Percentiles rank a stretch among this genome's conserved stretches.
These are phyloP conservation scores for Scedosporium aurantiacum DNA, from an alignment of 2,329 filamentous ascomycete genomes.

Conservation along the genomic window DNA sequence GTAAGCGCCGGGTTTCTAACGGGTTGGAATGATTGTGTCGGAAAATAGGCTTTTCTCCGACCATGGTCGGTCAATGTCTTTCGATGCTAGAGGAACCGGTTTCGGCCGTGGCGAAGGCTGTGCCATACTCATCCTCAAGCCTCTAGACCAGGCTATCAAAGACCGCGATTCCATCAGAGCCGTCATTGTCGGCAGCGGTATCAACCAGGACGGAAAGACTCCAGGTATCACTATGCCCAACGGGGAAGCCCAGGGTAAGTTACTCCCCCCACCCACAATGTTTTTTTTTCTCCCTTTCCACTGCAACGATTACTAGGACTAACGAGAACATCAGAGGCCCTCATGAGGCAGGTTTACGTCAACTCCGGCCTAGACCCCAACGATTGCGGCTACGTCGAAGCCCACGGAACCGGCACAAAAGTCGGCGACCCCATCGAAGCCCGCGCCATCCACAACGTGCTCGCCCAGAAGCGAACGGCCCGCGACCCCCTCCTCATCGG, in stretches of 20 bases:
- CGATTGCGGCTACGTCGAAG: constrained; percentile 29
- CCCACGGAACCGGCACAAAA: constrained; percentile 45
- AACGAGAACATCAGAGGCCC: constrained; percentile 10
- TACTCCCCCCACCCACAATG: not conserved
- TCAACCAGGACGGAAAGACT: constrained; percentile 46
- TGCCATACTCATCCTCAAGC: constrained; percentile 44
- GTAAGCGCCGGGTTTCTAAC: not conserved
- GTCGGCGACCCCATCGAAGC: constrained; percentile 47
- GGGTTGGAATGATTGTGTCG: not conserved
- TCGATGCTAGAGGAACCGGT: constrained; percentile 26
- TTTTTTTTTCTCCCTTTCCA: not conserved
- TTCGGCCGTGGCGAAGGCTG: constrained; percentile 52
- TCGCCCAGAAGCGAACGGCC: constrained; percentile 26
- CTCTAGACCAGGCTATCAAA: constrained; percentile 38
- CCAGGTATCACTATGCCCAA: constrained; percentile 47
- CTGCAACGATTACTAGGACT: not conserved
- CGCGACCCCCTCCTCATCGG: constrained; percentile 33
- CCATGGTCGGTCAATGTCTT: constrained; percentile 37
- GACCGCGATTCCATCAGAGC: constrained; percentile 44
- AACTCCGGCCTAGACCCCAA: constrained; percentile 17
- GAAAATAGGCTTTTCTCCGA: constrained; percentile 28
- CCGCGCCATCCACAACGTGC: constrained; percentile 32
- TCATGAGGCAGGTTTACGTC: constrained; percentile 27
- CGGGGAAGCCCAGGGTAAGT: constrained; percentile 29
- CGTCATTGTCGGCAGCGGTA: constrained; percentile 36